Evolutionary conservation across 805 yeast species (phyloP), one percentile per base, ranked within the genome.

Genomic region (Priceomyces haplophilus): DNA sequence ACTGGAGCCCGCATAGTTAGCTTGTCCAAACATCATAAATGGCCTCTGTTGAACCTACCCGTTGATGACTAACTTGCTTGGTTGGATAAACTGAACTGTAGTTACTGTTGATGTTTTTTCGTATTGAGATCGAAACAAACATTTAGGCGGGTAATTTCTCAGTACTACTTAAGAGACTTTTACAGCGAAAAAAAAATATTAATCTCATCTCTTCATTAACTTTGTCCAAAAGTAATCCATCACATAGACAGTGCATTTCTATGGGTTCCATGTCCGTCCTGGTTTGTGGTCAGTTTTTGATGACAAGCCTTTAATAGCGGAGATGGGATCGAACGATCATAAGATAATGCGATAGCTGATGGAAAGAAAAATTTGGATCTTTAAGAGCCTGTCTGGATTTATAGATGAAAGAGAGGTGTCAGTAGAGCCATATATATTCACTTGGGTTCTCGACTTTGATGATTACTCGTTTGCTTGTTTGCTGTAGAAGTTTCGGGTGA

Each of bases 201-300:
- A 11, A 27, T 27, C 31, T 27, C 31, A 27, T 27, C 56, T 55
- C 52, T 50, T 58, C 50, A 48, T 59, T 62, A 61, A 78, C 83
- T 79, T 78, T 79, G 82, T 80, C 83, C 83, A 76, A 78, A 78
- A 75, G 71, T 72, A 60, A 67, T 76, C 84, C 83, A 70, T 76
- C 80, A 72, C 81, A 64, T 64, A 79, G 85, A 80, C 85, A 80
- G 85, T 80, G 79, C 84, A 67, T 57, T 60, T 53, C 44, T 59
- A 62, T 63, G 63, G 58, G 56, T 47, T 48, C 44, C 31, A 24
- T 21, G 41, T 53, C 41, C 50, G 43, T 27, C 41, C 42, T 46
- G 44, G 40, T 27, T 38, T 29, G 20, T 21, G 27, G 47, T 45
- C 70, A 64, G 71, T 64, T 63, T 52, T 65, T 67, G 70, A 44